These are phyloP conservation scores for Ceratocystis smalleyi DNA, from an alignment of 2,329 filamentous ascomycete genomes.

Conservation along the genomic window DNA sequence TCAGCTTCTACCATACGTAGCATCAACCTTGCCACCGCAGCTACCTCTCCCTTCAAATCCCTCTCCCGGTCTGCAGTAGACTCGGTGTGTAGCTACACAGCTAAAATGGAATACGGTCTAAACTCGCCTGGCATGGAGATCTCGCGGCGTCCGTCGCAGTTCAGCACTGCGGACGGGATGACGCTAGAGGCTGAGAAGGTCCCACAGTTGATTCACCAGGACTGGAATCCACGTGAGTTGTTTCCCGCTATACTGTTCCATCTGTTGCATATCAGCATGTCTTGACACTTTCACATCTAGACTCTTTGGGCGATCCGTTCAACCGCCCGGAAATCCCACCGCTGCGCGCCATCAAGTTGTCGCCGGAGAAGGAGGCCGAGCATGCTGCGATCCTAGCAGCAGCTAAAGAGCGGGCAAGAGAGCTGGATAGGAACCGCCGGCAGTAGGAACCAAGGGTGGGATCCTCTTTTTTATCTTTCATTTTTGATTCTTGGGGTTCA, in stretches of 20 bases:
- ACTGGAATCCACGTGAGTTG: constrained; percentile 10
- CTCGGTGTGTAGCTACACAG: neutral
- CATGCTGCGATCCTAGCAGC: neutral
- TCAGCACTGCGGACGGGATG: neutral
- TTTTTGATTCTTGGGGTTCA: neutral
- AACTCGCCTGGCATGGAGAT: constrained; percentile 12
- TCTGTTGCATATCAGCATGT: neutral
- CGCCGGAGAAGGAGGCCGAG: constrained; percentile 8
- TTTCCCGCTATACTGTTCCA: no score
- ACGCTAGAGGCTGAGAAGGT: neutral
- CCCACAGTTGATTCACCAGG: neutral
- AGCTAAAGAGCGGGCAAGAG: constrained; percentile 5
- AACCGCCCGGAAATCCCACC: constrained; percentile 9
- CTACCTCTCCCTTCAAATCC: neutral
- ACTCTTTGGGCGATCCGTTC: constrained; percentile 13
- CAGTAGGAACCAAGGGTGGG: neutral
- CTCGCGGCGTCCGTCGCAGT: neutral
- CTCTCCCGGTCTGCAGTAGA: neutral
- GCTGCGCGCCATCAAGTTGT: constrained; percentile 6
- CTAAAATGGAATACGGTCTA: constrained; percentile 3
- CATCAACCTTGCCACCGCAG: neutral
- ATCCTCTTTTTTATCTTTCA: neutral
- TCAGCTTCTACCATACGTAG: neutral
- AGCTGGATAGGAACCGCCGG: neutral
- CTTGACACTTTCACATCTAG: neutral